phyloP scores from a whole-genome alignment of 2,329 filamentous ascomycete genomes.

The Fusarium agapanthi region DNA sequence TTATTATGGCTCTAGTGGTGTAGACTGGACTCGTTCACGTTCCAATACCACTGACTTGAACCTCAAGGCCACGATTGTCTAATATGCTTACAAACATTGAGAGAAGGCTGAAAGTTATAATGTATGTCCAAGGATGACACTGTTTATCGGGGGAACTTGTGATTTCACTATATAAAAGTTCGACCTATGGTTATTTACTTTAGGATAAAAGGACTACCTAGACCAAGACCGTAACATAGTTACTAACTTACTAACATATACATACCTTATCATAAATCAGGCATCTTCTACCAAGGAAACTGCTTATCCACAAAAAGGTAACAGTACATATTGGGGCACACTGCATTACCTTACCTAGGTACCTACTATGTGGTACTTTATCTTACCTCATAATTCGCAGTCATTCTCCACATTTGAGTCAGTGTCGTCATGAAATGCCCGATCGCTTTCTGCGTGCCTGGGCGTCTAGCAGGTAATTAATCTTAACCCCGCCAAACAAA shows the following conservation, averaged over 20 bases:
- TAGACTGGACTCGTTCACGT: not conserved
- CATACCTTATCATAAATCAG: not conserved
- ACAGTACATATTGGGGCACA: not conserved
- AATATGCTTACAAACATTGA: no score
- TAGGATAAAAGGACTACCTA: not conserved
- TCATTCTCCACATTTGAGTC: slow-evolving; percentile 12
- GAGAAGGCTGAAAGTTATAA: no score
- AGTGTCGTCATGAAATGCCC: slow-evolving; percentile 21
- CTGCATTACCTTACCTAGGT: not conserved
- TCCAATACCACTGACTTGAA: not conserved
- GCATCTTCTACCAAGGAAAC: not conserved
- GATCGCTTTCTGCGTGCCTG: not conserved
- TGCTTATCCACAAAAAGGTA: not conserved
- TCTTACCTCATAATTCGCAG: not conserved
- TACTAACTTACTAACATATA: not conserved
- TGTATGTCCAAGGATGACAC: not conserved
- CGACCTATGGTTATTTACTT: not conserved
- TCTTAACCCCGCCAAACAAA: slow-evolving; percentile 26
- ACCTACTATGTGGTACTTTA: no score
- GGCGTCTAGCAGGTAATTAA: not conserved
- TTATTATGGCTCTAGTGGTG: not conserved
- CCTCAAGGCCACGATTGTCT: no score
- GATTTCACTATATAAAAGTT: not conserved
- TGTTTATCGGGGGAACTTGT: not conserved
- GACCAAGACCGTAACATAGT: not conserved